These are phyloP conservation scores for Rutstroemia sp. DNA, from an alignment of 2,329 filamentous ascomycete genomes.

Conservation along the genomic window DNA sequence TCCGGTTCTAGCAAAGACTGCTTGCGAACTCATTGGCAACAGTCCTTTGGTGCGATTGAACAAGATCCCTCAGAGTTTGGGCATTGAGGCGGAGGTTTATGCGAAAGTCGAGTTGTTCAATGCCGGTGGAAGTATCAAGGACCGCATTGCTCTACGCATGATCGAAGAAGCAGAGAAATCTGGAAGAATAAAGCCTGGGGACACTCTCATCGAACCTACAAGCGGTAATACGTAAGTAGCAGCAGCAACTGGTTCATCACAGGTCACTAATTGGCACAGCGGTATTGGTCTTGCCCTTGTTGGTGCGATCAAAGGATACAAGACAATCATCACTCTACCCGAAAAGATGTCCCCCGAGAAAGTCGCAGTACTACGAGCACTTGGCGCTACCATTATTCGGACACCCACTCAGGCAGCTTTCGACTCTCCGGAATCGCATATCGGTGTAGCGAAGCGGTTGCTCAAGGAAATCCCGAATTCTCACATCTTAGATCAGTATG, in stretches of 20 bases:
- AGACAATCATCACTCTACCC: slow-evolving; percentile 95
- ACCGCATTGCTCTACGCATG: slow-evolving; percentile 94
- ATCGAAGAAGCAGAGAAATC: slow-evolving; percentile 88
- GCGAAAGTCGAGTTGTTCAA: slow-evolving; percentile 92
- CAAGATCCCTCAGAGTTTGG: slow-evolving; percentile 83
- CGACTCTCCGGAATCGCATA: slow-evolving; percentile 93
- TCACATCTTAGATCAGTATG: slow-evolving; percentile 95
- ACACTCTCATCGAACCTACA: slow-evolving; percentile 95
- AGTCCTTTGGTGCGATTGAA: slow-evolving; percentile 93
- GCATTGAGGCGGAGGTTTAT: slow-evolving; percentile 82
- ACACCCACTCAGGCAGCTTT: slow-evolving; percentile 94
- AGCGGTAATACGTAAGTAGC: slow-evolving; percentile 76
- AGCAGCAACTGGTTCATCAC: neutral
- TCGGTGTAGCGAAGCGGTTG: slow-evolving; percentile 82
- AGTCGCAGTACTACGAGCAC: slow-evolving; percentile 84
- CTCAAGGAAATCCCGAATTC: slow-evolving; percentile 96
- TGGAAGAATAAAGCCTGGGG: slow-evolving; percentile 91
- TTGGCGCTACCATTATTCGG: slow-evolving; percentile 95
- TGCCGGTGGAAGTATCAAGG: slow-evolving; percentile 88
- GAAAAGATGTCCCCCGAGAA: slow-evolving; percentile 99
- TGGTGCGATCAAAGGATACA: slow-evolving; percentile 93
- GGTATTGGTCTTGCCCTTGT: slow-evolving; percentile 94
- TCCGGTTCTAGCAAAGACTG: slow-evolving; percentile 43
- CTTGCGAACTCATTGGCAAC: slow-evolving; percentile 86
- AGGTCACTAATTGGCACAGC: slow-evolving; percentile 25